phyloP scores from a whole-genome alignment of 176 grass and related monocot species.

The Juncus effusus region DNA sequence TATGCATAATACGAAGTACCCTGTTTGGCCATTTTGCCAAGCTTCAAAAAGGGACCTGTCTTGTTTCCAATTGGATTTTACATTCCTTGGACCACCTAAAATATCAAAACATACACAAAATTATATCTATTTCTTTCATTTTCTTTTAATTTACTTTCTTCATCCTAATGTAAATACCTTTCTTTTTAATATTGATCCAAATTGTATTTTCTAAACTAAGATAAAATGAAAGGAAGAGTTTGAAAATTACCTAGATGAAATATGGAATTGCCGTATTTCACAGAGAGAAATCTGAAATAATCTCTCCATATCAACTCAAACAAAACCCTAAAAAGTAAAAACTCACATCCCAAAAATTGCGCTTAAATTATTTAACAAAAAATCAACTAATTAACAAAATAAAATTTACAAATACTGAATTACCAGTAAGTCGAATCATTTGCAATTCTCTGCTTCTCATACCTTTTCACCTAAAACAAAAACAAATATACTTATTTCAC shows the following conservation, averaged over 20 bases:
- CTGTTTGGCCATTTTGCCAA: conserved; percentile 78
- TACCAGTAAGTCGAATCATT: conserved; percentile 99
- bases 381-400: conserved; percentile 1
- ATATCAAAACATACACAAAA: conserved; percentile 7
- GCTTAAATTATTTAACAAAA: not conserved
- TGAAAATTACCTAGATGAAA: conserved; percentile 68
- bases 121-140: not conserved
- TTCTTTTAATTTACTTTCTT: not conserved
- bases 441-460: conserved; percentile 74
- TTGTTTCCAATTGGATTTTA: conserved; percentile 62
- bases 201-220: not conserved
- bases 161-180: too few relatives aligned
- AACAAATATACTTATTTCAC: not conserved
- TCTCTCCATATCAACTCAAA: conserved; percentile 99
- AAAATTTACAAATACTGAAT: conserved; percentile 17
- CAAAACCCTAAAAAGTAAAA: conserved; percentile 59
- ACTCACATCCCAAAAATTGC: conserved; percentile 13
- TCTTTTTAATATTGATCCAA: too few relatives aligned
- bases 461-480: conserved; percentile 60
- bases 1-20: conserved; percentile 30
- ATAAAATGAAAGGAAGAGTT: not conserved
- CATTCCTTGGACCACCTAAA: conserved; percentile 76
- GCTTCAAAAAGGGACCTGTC: conserved; percentile 58
- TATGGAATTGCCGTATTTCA: conserved; percentile 83
- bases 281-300: conserved; percentile 93